phyloP scores from a whole-genome alignment of 495 filamentous ascomycete genomes.

The Terfezia claveryi region DNA sequence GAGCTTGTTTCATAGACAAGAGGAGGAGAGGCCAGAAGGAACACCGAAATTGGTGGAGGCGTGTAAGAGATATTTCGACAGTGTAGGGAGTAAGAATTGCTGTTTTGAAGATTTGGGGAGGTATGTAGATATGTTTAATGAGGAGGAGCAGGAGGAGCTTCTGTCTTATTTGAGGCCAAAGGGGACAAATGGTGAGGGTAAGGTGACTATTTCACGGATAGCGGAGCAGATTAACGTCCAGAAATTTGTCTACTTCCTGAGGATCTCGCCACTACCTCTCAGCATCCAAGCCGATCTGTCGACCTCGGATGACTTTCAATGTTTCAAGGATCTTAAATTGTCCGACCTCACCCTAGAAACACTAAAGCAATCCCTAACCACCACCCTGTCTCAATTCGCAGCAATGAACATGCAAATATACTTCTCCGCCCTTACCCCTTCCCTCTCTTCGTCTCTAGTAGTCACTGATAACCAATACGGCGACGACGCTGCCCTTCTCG shows the following conservation, averaged over 20 bases:
- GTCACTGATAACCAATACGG: conserved; percentile 33
- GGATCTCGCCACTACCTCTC: conserved; percentile 20
- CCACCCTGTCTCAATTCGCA: conserved; percentile 20
- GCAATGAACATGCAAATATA: conserved; percentile 23
- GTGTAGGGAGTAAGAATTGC: conserved; percentile 28
- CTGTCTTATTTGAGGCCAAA: conserved; percentile 19
- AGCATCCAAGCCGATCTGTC: conserved; percentile 1
- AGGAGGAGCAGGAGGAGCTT: conserved; percentile 21
- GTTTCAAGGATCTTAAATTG: background rate
- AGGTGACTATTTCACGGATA: conserved; percentile 17
- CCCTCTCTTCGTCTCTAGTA: conserved; percentile 10
- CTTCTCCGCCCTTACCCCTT: conserved; percentile 15
- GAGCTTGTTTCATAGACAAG: conserved; percentile 15
- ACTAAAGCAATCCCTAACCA: conserved; percentile 25
- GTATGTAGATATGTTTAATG: conserved; percentile 25
- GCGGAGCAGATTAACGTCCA: conserved; percentile 27
- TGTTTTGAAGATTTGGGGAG: conserved; percentile 32
- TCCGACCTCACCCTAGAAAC: background rate
- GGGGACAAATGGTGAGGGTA: conserved; percentile 9
- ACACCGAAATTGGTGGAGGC: conserved; percentile 23
- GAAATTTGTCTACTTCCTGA: conserved; percentile 35
- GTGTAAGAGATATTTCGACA: conserved; percentile 29
- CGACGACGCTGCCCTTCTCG: conserved; percentile 35
- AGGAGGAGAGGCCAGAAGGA: conserved; percentile 17
- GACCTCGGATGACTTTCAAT: conserved; percentile 16